Evolutionary conservation across 2,329 filamentous ascomycete species (phyloP), one percentile per base, ranked within the genome.

Genomic region (Microdochium bolleyi): DNA sequence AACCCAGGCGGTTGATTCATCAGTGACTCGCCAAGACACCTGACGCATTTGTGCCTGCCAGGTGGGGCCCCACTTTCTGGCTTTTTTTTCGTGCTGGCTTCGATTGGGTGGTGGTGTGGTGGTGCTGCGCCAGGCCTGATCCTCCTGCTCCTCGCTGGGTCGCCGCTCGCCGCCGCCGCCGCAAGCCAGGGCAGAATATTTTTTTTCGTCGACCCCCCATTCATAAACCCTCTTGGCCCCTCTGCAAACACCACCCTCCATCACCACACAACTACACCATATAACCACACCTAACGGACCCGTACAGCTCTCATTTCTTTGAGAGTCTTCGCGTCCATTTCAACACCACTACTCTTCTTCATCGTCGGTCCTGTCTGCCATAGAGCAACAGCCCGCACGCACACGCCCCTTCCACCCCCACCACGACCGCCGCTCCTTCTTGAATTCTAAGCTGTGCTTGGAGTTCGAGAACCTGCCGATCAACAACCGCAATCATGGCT

Each of bases 401-500:
- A 50, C 52, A 54, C 58, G 58, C 55, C 37, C 37, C 61, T 56
- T 53, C 56, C 56, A 57, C 65, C 70, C 70, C 69, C 70, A 67
- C 68, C 67, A 61, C 63, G 57, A 62, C 64, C 65, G 64, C 57
- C 60, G 56, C 27, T 61, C 59, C 55, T 68, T 68, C 75, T 78
- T 84, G 83, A 86, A 80, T 90, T 83, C 79, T 82, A 87, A 84
- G 80, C 85, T 76, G 77, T 73, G 87, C 85, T 87, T 89, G 88
- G 83, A 85, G 82, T 85, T 82, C 83, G 78, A 79, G 78, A 69
- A 80, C 83, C 73, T 70, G 69, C 68, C 68, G 69, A 66, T 65
- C 61, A 58, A 51, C 67, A 76, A 80, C 78, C 85, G 85, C 89
- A 92, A 96, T 88, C 84, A 97, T 97, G 92, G 92, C 92, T 90